phyloP scores from a whole-genome alignment of 371 early-diverging fungal species.

The Mortierella sp. region DNA sequence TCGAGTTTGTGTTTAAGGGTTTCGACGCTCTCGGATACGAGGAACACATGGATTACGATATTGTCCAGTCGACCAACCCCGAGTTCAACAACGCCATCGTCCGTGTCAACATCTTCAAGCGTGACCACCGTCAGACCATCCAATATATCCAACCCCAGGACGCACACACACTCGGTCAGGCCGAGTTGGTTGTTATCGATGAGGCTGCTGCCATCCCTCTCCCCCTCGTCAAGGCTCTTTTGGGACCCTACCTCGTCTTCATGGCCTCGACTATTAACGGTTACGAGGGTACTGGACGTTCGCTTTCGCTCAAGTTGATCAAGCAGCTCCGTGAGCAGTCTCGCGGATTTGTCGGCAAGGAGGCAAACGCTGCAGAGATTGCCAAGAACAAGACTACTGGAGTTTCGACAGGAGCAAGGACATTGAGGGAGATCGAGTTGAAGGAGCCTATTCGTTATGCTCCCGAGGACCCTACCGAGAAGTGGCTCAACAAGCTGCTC shows the following conservation, averaged over 20 bases:
- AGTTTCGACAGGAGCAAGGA: slow-evolving; percentile 74
- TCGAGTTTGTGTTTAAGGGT: slow-evolving; percentile 97
- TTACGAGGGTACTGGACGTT: slow-evolving; percentile 99
- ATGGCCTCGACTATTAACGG: slow-evolving; percentile 99
- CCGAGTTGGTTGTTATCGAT: slow-evolving; percentile 98
- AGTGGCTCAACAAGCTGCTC: slow-evolving; percentile 96
- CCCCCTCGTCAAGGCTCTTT: slow-evolving; percentile 90
- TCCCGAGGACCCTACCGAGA: slow-evolving; percentile 94
- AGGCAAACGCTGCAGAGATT: slow-evolving; percentile 60
- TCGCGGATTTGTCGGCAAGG: slow-evolving; percentile 79
- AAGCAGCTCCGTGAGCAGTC: slow-evolving; percentile 94
- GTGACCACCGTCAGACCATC: slow-evolving; percentile 98
- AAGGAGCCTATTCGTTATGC: slow-evolving; percentile 98
- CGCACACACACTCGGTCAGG: slow-evolving; percentile 92
- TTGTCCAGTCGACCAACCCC: slow-evolving; percentile 95
- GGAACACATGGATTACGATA: slow-evolving; percentile 98
- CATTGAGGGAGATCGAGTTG: slow-evolving; percentile 91
- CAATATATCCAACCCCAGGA: slow-evolving; percentile 98
- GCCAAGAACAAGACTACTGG: slow-evolving; percentile 62
- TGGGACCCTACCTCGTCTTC: slow-evolving; percentile 97
- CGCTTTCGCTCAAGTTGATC: slow-evolving; percentile 96
- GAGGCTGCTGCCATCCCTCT: slow-evolving; percentile 99
- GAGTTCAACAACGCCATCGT: slow-evolving; percentile 96
- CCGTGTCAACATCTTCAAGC: slow-evolving; percentile 92
- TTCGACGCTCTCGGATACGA: slow-evolving; percentile 98